These are phyloP conservation scores for Parafenestella ontariensis DNA, from an alignment of 2,329 filamentous ascomycete species.

Conservation along the genomic window DNA sequence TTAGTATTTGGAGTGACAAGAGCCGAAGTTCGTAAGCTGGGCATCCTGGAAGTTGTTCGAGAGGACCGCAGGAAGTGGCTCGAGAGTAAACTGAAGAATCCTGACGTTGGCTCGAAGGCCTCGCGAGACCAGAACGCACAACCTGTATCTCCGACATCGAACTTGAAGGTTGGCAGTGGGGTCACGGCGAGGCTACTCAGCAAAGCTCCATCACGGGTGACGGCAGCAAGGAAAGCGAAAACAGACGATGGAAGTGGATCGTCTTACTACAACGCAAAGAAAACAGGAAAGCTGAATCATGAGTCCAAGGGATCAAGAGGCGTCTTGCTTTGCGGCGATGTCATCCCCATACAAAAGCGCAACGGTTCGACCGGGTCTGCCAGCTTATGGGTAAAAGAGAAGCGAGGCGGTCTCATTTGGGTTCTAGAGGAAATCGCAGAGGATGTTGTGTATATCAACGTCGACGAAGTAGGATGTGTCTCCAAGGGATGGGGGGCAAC, in stretches of 20 bases:
- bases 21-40: conserved; percentile 90
- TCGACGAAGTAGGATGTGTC: conserved; percentile 80
- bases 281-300: conserved; percentile 66
- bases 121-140: conserved; percentile 39
- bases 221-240: conserved; percentile 66
- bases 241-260: conserved; percentile 66
- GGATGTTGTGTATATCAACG: conserved; percentile 78
- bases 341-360: conserved; percentile 96
- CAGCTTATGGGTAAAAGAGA: conserved; percentile 98
- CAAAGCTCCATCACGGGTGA: conserved; percentile 72
- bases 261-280: conserved; percentile 57
- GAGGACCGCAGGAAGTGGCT: conserved; percentile 89
- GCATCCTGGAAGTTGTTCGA: conserved; percentile 93
- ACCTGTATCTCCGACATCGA: conserved; percentile 46
- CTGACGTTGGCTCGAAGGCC: conserved; percentile 58
- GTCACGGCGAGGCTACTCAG: conserved; percentile 88
- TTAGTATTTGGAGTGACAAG: conserved; percentile 99
- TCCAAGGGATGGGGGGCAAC: conserved; percentile 75
- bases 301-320: conserved; percentile 80
- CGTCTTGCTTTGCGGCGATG: conserved; percentile 92
- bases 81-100: conserved; percentile 78
- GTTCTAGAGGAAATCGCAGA: conserved; percentile 97
- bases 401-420: conserved; percentile 92
- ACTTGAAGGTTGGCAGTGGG: conserved; percentile 74
- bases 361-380: conserved; percentile 92